phyloP scores from a whole-genome alignment of 116 monocot species.

The Zostera marina region DNA sequence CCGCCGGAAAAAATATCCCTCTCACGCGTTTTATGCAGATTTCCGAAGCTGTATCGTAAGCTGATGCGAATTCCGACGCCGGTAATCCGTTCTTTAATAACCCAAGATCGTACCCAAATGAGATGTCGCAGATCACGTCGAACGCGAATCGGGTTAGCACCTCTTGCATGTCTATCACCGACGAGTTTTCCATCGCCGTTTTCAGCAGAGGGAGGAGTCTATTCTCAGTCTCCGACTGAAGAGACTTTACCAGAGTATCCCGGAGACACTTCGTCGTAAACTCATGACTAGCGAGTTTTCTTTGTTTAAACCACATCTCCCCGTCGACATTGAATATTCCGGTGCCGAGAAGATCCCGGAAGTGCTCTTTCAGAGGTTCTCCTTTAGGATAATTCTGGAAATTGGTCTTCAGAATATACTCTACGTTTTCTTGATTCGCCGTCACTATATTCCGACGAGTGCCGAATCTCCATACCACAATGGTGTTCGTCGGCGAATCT shows the following conservation, averaged over 20 bases:
- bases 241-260: constrained; percentile 8
- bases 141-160: constrained; percentile 34
- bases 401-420: constrained; percentile 47
- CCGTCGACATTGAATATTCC: constrained; percentile 76
- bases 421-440: constrained; percentile 45
- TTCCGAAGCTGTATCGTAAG: constrained; percentile 41
- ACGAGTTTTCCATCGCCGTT: not conserved
- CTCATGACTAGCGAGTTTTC: constrained; percentile 51
- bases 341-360: constrained; percentile 54
- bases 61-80: constrained; percentile 16
- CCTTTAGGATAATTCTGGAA: constrained; percentile 74
- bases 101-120: constrained; percentile 36
- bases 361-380: constrained; percentile 33
- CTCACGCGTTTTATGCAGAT: constrained; percentile 29
- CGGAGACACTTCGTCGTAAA: constrained; percentile 32
- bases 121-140: constrained; percentile 34
- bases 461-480: constrained; percentile 27
- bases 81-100: constrained; percentile 12
- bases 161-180: constrained; percentile 40
- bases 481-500: constrained; percentile 33
- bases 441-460: constrained; percentile 47
- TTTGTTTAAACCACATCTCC: constrained; percentile 36
- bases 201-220: constrained; percentile 24
- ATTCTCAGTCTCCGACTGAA: constrained; percentile 13
- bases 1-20: constrained; percentile 16